Conservation (phyloP, 2,329 filamentous ascomycete genomes). For the Ophiocordyceps camponoti-leonardi region DNA sequence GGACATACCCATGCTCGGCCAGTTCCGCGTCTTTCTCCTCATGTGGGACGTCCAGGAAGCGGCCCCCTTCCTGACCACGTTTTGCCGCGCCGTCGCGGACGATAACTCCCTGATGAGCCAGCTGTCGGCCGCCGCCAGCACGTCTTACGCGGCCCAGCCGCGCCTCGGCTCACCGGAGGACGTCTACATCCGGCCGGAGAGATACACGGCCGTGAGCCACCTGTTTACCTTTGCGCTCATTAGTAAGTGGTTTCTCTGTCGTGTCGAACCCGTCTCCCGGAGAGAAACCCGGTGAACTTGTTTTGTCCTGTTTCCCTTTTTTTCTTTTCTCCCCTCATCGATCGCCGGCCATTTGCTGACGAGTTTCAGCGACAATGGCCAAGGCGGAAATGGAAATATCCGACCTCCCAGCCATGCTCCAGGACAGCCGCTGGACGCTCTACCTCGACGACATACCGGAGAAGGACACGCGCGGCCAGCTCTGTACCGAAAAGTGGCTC, state of each 20-base stretch:
- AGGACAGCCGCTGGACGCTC: slow-evolving; percentile 52
- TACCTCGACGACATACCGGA: slow-evolving; percentile 51
- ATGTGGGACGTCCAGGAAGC: slow-evolving; percentile 41
- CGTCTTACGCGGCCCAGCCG: slow-evolving; percentile 44
- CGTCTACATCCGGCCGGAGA: slow-evolving; percentile 46
- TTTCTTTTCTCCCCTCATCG: too few relatives aligned
- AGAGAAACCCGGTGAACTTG: too few relatives aligned
- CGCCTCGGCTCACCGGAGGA: slow-evolving; percentile 41
- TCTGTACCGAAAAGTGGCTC: slow-evolving; percentile 54
- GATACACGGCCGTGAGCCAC: slow-evolving; percentile 51
- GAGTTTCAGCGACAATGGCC: slow-evolving; percentile 30
- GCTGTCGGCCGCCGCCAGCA: slow-evolving; percentile 38
- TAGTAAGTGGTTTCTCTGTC: too few relatives aligned
- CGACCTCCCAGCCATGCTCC: slow-evolving; percentile 43
- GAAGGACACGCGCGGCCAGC: slow-evolving; percentile 30
- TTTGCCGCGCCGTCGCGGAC: slow-evolving; percentile 37
- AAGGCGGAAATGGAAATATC: slow-evolving; percentile 48
- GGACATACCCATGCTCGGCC: slow-evolving; percentile 60
- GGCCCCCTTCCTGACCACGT: slow-evolving; percentile 37
- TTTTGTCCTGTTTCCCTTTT: too few relatives aligned
- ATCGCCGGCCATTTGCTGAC: too few relatives aligned
- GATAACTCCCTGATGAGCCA: slow-evolving; percentile 38
- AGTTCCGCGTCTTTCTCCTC: slow-evolving; percentile 62
- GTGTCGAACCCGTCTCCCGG: too few relatives aligned
- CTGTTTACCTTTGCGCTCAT: slow-evolving; percentile 54